These are phyloP conservation scores for Wickerhamomyces alni DNA, from an alignment of 805 yeast genomes.

Conservation along the genomic window DNA sequence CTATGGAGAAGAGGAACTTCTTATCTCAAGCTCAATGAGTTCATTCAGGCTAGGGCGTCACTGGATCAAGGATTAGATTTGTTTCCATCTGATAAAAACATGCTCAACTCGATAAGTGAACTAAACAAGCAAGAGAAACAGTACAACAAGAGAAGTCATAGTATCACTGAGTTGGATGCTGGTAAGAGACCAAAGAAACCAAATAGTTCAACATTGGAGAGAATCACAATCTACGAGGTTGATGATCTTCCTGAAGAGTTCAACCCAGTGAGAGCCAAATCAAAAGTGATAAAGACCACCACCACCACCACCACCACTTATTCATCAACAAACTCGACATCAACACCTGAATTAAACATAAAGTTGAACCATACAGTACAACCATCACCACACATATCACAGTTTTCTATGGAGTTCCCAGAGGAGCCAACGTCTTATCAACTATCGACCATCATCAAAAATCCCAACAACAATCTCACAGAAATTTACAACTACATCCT, in stretches of 20 bases:
- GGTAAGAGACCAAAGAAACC: conserved; percentile 23
- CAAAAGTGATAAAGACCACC: too few relatives aligned
- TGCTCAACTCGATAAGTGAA: conserved; percentile 28
- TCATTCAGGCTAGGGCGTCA: conserved; percentile 22
- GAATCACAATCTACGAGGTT: conserved; percentile 36
- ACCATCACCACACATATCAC: too few relatives aligned
- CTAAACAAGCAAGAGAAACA: conserved; percentile 19
- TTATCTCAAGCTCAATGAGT: conserved; percentile 23
- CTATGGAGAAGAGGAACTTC: conserved; percentile 46
- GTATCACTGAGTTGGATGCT: conserved; percentile 34
- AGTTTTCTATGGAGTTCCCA: too few relatives aligned
- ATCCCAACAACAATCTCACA: conserved; percentile 19
- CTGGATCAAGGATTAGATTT: conserved; percentile 32
- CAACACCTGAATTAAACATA: conserved; percentile 44
- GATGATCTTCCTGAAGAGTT: conserved; percentile 37
- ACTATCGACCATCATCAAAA: conserved; percentile 38
- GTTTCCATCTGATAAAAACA: conserved; percentile 36
- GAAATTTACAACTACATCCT: conserved; percentile 30
- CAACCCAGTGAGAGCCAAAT: too few relatives aligned
- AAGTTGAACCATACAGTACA: too few relatives aligned
- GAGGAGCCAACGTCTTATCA: conserved; percentile 41
- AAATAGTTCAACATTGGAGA: conserved; percentile 1
- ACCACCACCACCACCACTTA: too few relatives aligned
- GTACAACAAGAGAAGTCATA: conserved; percentile 39
- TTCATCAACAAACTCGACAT: too few relatives aligned